These are phyloP conservation scores for Gilbertella persicaria DNA, from an alignment of 371 early-diverging fungal species.

Conservation along the genomic window DNA sequence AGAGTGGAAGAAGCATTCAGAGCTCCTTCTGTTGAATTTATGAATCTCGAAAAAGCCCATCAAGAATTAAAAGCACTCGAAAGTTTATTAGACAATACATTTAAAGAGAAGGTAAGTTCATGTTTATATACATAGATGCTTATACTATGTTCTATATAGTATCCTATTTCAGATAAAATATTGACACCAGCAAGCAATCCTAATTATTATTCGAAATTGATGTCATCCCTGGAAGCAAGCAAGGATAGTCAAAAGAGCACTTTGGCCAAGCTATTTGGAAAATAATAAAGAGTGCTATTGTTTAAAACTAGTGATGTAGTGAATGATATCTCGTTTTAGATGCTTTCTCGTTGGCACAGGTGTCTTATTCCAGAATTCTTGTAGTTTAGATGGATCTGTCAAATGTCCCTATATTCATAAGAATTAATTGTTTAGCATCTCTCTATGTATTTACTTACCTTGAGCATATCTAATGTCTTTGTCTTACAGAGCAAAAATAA, in stretches of 20 bases:
- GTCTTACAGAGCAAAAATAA: not conserved
- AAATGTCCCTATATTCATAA: not conserved
- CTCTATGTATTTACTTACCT: not conserved
- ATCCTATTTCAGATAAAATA: constrained; percentile 59
- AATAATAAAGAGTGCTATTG: constrained; percentile 3
- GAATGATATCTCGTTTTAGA: not conserved
- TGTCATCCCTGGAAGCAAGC: constrained; percentile 52
- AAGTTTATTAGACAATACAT: constrained; percentile 50
- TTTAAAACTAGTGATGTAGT: not conserved
- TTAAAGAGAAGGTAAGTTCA: constrained; percentile 55
- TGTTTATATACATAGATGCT: not conserved
- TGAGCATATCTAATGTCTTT: not conserved
- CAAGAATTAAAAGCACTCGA: constrained; percentile 54
- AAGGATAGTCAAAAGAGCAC: constrained; percentile 48
- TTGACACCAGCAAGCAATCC: constrained; percentile 62
- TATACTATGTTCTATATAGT: constrained; percentile 30
- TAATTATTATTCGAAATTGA: constrained; percentile 59
- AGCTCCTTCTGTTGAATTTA: constrained; percentile 17
- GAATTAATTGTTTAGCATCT: not conserved
- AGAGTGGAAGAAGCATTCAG: constrained; percentile 58
- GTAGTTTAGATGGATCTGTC: not conserved
- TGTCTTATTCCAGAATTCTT: not conserved
- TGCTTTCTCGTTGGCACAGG: not conserved
- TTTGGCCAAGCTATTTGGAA: constrained; percentile 23
- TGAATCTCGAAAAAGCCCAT: constrained; percentile 40